These are phyloP conservation scores for Agaricales sp. DNA, from an alignment of 1,284 basidiomycete species.

Conservation along the genomic window DNA sequence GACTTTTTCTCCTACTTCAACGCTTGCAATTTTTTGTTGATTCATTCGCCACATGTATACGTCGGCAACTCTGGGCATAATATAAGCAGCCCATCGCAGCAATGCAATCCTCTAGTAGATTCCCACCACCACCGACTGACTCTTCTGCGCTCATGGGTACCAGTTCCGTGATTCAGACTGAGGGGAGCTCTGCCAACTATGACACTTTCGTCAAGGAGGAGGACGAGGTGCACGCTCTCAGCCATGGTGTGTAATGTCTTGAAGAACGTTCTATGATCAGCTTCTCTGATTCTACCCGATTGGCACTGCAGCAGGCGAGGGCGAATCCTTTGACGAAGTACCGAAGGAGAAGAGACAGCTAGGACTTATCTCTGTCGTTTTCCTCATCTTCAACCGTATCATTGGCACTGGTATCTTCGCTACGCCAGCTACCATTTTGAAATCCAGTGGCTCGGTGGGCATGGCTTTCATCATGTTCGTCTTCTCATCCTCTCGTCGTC, in stretches of 20 bases:
- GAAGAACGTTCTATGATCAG: background rate
- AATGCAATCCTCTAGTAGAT: background rate
- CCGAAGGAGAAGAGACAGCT: conserved; percentile 15
- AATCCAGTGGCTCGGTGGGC: conserved; percentile 20
- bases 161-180: background rate
- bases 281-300: background rate
- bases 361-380: conserved; percentile 25
- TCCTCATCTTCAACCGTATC: conserved; percentile 30
- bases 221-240: background rate
- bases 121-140: background rate
- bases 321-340: background rate
- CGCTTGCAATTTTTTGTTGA: background rate
- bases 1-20: too few species aligned
- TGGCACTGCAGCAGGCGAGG: background rate
- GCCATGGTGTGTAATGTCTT: background rate
- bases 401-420: conserved; percentile 30
- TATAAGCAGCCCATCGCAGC: background rate
- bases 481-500: too few species aligned
- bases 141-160: background rate
- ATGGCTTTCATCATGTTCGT: conserved; percentile 15
- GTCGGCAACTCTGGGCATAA: background rate
- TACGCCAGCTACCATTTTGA: conserved; percentile 21
- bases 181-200: background rate
- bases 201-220: background rate
- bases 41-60: background rate